phyloP scores from a whole-genome alignment of 352 stramenopile species.

The Phytophthora citrophthora region DNA sequence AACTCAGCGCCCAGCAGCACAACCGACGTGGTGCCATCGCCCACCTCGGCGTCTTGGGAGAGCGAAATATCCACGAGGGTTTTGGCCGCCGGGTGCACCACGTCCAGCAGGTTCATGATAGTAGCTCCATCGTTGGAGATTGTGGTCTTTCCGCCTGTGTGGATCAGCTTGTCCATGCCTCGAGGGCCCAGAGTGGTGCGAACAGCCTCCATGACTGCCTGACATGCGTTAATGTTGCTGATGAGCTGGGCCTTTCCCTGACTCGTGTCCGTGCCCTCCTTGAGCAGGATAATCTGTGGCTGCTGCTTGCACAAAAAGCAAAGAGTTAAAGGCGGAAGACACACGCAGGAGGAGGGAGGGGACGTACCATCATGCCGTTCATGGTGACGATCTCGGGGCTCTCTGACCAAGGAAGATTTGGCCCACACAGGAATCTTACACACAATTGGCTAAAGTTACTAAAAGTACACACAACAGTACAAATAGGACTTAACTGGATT shows the following conservation, averaged over 20 bases:
- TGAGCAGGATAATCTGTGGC: constrained; percentile 98
- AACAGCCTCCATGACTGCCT: constrained; percentile 97
- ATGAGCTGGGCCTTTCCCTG: constrained; percentile 97
- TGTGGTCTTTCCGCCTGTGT: constrained; percentile 92
- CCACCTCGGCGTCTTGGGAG: constrained; percentile 90
- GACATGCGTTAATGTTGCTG: constrained; percentile 90
- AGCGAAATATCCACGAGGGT: constrained; percentile 98
- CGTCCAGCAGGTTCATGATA: constrained; percentile 99
- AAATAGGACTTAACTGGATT: neutral
- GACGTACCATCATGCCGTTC: constrained; percentile 54
- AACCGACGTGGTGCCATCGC: constrained; percentile 97
- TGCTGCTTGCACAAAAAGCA: constrained; percentile 52
- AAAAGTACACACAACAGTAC: constrained; percentile 4
- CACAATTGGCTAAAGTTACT: constrained; percentile 13
- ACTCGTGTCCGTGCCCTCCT: constrained; percentile 98
- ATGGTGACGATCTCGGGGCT: constrained; percentile 25
- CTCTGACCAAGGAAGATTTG: constrained; percentile 40
- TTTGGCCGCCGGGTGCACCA: constrained; percentile 98
- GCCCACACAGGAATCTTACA: constrained; percentile 31
- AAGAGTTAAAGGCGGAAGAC: neutral
- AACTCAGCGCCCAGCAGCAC: constrained; percentile 98
- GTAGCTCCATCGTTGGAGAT: constrained; percentile 99
- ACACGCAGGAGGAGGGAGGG: neutral
- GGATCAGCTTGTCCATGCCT: constrained; percentile 99
- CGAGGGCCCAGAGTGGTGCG: constrained; percentile 97